Evolutionary conservation across 805 yeast species (phyloP), one percentile per base, ranked within the genome.

Genomic region (Blastobotrys americana): DNA sequence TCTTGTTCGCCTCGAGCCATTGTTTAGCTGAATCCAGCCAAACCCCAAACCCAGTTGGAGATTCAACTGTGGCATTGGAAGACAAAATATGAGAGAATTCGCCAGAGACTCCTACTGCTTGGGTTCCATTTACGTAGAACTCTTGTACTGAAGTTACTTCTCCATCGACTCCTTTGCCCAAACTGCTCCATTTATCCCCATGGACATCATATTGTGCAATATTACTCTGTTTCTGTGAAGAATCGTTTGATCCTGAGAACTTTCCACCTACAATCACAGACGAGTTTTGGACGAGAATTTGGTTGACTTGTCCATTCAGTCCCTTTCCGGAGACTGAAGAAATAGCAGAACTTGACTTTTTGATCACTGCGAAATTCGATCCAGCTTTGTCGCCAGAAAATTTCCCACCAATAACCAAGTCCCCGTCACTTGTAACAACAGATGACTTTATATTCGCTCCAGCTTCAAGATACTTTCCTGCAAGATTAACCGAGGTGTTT

Each of bases 351-450:
- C n/a, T 21, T 16, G 33, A 22, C 27, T 13, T 15, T 10, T 38
- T 28, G 35, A 44, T 33, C 10, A 45, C 25, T n/a, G 45, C 43
- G 19, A 41, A 13, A 28, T 46, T 45, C 10, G 36, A 22, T 19
- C 49, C 47, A 9, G 43, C 22, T n/a, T 16, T 16, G 21, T 39
- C 34, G 33, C 71, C 60, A 2, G 61, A 55, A 47, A 74, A 71
- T 16, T 69, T 69, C 42, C 85, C 87, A 3, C 76, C 74, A 42
- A 80, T 53, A 25, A 64, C 63, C 10, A 78, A 49, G 1, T 64
- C 50, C 1, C 66, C 55, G 23, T 69, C 65, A 25, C 60, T 51
- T 2, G 58, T 35, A 3, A 57, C 57, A 3, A 63, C 39, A 59
- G 18, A 54, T 59, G 4, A 81, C 64, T 4, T 64, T 57, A 2